These are phyloP conservation scores for Kernera saxatilis DNA, from an alignment of 345 rosid genomes.

Conservation along the genomic window DNA sequence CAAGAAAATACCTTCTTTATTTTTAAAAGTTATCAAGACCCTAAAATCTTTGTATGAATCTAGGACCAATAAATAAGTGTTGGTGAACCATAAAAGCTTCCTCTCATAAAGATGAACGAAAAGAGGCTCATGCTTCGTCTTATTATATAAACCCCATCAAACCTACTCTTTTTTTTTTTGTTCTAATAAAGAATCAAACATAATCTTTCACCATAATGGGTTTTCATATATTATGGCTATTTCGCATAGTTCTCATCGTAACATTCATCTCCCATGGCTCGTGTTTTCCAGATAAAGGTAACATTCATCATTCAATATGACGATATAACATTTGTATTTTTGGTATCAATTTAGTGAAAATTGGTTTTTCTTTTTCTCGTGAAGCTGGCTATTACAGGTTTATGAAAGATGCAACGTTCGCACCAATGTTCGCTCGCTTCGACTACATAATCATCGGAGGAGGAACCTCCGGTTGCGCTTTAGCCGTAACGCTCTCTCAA, in stretches of 20 bases:
- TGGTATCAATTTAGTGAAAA: neutral
- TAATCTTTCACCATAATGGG: slow-evolving; percentile 25
- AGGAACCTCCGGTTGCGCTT: slow-evolving; percentile 79
- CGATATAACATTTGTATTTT: neutral
- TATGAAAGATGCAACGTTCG: slow-evolving; percentile 51
- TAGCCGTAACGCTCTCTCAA: slow-evolving; percentile 70
- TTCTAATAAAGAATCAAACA: slow-evolving; percentile 5
- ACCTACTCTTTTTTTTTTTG: slow-evolving; percentile 19
- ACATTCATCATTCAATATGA: neutral
- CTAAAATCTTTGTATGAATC: slow-evolving; percentile 30
- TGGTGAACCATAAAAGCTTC: slow-evolving; percentile 33
- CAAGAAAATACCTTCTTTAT: neutral
- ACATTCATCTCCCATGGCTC: slow-evolving; percentile 31
- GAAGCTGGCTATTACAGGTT: slow-evolving; percentile 55
- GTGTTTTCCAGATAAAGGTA: slow-evolving; percentile 45
- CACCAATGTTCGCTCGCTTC: slow-evolving; percentile 39
- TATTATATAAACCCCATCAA: slow-evolving; percentile 29
- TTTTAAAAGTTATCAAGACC: slow-evolving; percentile 2
- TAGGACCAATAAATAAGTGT: slow-evolving; percentile 22
- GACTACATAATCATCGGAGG: slow-evolving; percentile 86
- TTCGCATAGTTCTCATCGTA: slow-evolving; percentile 22
- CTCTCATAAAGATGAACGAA: slow-evolving; percentile 21
- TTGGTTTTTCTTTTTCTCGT: neutral
- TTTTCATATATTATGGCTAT: slow-evolving; percentile 13
- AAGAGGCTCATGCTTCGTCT: slow-evolving; percentile 22